phyloP scores from a whole-genome alignment of 306 rosid genomes.

The Gillenia trifoliata region DNA sequence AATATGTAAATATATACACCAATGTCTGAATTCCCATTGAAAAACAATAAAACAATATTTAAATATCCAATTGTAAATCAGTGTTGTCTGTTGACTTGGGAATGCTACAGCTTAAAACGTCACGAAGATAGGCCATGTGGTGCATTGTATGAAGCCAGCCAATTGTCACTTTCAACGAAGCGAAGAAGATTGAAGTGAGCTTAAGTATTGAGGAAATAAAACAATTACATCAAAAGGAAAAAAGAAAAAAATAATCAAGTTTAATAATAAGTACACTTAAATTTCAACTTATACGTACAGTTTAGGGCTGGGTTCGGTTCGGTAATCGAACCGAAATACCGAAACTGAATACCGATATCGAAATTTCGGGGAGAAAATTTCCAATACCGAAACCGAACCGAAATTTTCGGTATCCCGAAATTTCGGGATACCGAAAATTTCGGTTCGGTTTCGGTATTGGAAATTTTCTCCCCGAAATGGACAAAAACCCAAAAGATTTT shows the following conservation, averaged over 20 bases:
- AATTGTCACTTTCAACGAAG: not conserved
- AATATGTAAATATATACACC: not conserved
- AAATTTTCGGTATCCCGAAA: no score
- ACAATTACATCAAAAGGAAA: not conserved
- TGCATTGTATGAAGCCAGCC: conserved; percentile 13
- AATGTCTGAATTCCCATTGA: not conserved
- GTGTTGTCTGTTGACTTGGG: not conserved
- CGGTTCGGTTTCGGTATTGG: no score
- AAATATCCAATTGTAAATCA: not conserved
- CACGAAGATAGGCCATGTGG: conserved; percentile 17
- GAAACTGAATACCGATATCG: no score
- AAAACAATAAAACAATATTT: not conserved
- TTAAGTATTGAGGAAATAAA: not conserved
- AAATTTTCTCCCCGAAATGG: no score
- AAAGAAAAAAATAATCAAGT: not conserved
- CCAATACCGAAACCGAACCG: no score
- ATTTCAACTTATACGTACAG: no score
- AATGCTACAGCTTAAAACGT: not conserved
- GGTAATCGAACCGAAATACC: no score
- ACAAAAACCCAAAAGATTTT: no score
- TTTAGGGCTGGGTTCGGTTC: no score
- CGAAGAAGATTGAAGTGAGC: not conserved
- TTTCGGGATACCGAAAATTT: no score
- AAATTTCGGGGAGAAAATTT: no score
- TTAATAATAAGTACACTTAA: no score